phyloP scores from a whole-genome alignment of 306 rosid species.

The Corylus avellana region DNA sequence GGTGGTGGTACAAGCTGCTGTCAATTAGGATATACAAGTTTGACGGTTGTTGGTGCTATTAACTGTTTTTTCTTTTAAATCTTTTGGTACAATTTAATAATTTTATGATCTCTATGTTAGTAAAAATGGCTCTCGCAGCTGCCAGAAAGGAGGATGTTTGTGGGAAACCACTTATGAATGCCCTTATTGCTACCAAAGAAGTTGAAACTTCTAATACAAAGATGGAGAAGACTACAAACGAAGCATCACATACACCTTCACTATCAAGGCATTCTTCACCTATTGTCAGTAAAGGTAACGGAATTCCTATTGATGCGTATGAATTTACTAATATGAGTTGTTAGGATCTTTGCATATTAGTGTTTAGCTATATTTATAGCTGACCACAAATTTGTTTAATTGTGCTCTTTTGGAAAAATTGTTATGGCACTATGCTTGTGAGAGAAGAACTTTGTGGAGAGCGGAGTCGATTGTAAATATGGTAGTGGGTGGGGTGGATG shows the following conservation, averaged over 20 bases:
- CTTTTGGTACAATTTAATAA: background rate
- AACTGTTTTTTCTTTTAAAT: background rate
- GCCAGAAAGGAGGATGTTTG: conserved; percentile 19
- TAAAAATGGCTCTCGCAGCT: conserved; percentile 24
- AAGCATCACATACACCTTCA: background rate
- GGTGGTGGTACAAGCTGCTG: background rate
- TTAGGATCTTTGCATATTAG: background rate
- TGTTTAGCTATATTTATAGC: background rate
- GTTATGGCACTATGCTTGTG: too few relatives aligned
- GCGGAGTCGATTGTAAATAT: too few relatives aligned
- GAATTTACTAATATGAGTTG: background rate
- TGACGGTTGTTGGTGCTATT: background rate
- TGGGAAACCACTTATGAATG: conserved; percentile 10
- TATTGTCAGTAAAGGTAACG: background rate
- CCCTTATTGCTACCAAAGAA: conserved; percentile 16
- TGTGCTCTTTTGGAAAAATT: background rate
- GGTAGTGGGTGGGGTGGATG: too few relatives aligned
- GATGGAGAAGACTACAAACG: conserved; percentile 2
- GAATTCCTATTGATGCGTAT: background rate
- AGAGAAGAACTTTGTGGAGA: too few relatives aligned
- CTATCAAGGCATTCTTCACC: conserved; percentile 17
- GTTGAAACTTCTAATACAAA: conserved; percentile 25
- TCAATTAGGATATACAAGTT: background rate
- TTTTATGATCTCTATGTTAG: conserved; percentile 23
- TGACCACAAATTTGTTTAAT: background rate